Base-by-base conservation (phyloP, 257 asterid species). In the Rubia yunnanensis region DNA sequence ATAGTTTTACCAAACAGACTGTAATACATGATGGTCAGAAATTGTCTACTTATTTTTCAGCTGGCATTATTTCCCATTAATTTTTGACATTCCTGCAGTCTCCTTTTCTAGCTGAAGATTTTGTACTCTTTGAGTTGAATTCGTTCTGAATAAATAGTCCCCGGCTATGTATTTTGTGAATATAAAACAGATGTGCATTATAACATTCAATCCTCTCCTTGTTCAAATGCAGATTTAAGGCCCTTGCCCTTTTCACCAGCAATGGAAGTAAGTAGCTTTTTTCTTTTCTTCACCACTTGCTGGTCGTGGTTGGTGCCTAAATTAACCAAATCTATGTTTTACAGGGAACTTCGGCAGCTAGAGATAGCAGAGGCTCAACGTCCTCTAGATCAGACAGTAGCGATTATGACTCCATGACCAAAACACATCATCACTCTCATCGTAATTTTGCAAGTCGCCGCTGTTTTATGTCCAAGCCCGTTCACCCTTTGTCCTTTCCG, bases 341-440 rank as follows among this genome's bases (percentile, higher is more conserved):
- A 65, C 74, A 94, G 99, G 99, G 91, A 79, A 82, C 94, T 55
- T 87, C 96, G 26, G 90, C 80, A 17, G 92, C 84, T 44, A 76
- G 88, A 77, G 91, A 87, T 64, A 82, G 94, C 57, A 78, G 84
- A 55, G 96, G 94, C 61, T 94, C 97, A 10, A 83, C 84, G 64
- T 94, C 96, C 65, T 86, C 97, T 44, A 86, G 88, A 66, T 94
- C 99, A 7, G 97, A 90, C 78, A 90, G 92, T 64, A 90, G 95
- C 31, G 97, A 94, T 30, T 78, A 77, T 10, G 95, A 86, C 64
- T 79, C 96, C 66, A 68, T 81, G 74, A 68, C 81, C 73, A 90
- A 83, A 69, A 72, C 92, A 2, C 20, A 44, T 4, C 90, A 90
- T 64, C 60, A 88, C 53, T 78, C 88, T 72, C 88, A 89, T 67